phyloP scores from a whole-genome alignment of 805 yeast species.

The Grigorovia transvaalensis region DNA sequence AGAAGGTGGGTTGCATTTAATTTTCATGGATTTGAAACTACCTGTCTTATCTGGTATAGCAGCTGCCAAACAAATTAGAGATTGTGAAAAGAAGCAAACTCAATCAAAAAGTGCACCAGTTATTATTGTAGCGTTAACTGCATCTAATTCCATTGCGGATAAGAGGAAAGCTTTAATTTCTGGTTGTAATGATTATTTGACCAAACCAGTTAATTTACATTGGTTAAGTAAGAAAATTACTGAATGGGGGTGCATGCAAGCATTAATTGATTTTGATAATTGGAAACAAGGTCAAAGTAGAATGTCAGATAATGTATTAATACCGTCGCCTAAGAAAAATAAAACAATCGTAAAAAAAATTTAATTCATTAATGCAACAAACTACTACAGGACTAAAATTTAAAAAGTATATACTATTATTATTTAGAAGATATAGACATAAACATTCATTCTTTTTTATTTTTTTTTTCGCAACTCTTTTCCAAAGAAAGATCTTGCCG shows the following conservation, averaged over 20 bases:
- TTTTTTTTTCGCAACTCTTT: neutral
- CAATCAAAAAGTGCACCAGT: conserved; percentile 60
- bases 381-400: too few relatives aligned
- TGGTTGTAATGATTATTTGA: conserved; percentile 93
- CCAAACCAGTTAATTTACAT: conserved; percentile 88
- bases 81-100: conserved; percentile 61
- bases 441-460: neutral
- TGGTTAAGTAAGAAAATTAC: conserved; percentile 92
- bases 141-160: conserved; percentile 76
- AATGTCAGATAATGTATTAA: conserved; percentile 28
- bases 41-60: conserved; percentile 95
- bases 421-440: neutral
- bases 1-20: conserved; percentile 87
- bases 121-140: conserved; percentile 95
- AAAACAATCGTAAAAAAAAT: conserved; percentile 1
- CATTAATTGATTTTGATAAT: conserved; percentile 87
- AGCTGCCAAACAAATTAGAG: conserved; percentile 84
- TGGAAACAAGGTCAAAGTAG: conserved; percentile 51
- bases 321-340: conserved; percentile 3
- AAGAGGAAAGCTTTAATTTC: conserved; percentile 87
- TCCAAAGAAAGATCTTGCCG: too few relatives aligned
- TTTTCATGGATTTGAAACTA: conserved; percentile 92
- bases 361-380: neutral
- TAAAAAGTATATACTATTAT: too few relatives aligned
- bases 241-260: conserved; percentile 99